Evolutionary conservation across 164 flowering plant genomes (phyloP).

Genomic region (Vitis vinifera): ASM3070453v1 NC_081821.1:3142501-3143000

Average conservation of each 20-base stretch:
- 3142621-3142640: slow-evolving; percentile 11
- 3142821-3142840: too few relatives aligned
- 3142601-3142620: slow-evolving; percentile 18
- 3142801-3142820: neutral
- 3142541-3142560: slow-evolving; percentile 19
- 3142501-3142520: slow-evolving; percentile 27
- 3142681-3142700: slow-evolving; percentile 15
- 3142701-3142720: slow-evolving; percentile 15
- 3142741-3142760: slow-evolving; percentile 25
- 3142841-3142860: too few relatives aligned
- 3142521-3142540: slow-evolving; percentile 23
- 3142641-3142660: slow-evolving; percentile 21
- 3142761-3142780: slow-evolving; percentile 6
- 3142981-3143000: too few relatives aligned
- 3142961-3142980: too few relatives aligned
- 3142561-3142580: slow-evolving; percentile 21
- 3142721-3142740: slow-evolving; percentile 16
- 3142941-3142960: too few relatives aligned
- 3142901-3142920: too few relatives aligned
- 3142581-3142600: slow-evolving; percentile 30
- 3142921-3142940: too few relatives aligned
- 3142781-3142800: slow-evolving; percentile 12
- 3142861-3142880: too few relatives aligned
- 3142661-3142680: slow-evolving; percentile 22
- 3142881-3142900: too few relatives aligned